Evolutionary conservation across 163 green algal species (phyloP).

Genomic region (Chlamydomonas reinhardtii): DNA sequence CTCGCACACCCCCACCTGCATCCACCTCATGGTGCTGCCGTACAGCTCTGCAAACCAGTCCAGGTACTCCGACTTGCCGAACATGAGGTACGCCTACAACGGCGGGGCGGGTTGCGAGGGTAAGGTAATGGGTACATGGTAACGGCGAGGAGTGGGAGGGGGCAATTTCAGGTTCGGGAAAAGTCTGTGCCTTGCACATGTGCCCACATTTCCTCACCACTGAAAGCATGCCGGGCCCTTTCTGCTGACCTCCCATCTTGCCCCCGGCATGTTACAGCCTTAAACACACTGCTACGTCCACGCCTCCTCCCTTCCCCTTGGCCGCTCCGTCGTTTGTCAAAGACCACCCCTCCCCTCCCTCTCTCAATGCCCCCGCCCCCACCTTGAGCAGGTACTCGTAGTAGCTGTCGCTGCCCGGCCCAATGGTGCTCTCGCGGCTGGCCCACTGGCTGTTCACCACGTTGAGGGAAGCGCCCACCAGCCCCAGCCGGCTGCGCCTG

Average conservation of each 20-base stretch:
- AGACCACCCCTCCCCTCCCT: not conserved
- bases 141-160: not conserved
- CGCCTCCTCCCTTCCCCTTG: too few relatives aligned
- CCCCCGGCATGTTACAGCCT: too few relatives aligned
- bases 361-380: not conserved
- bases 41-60: conserved; percentile 90
- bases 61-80: conserved; percentile 87
- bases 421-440: conserved; percentile 78
- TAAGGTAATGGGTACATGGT: not conserved
- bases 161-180: too few relatives aligned
- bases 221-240: too few relatives aligned
- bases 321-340: too few relatives aligned
- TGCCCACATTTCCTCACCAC: too few relatives aligned
- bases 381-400: conserved; percentile 99
- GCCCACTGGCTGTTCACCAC: conserved; percentile 66
- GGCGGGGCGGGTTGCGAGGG: not conserved
- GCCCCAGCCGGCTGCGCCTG: conserved; percentile 69
- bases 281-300: too few relatives aligned
- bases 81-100: conserved; percentile 87
- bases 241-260: too few relatives aligned
- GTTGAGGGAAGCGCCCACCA: conserved; percentile 88
- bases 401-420: conserved; percentile 92
- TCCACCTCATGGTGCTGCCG: conserved; percentile 70
- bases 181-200: too few relatives aligned
- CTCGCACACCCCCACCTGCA: conserved; percentile 52